These are phyloP conservation scores for Populus deltoides DNA, from an alignment of 345 rosid genomes.

Conservation along the genomic window DNA sequence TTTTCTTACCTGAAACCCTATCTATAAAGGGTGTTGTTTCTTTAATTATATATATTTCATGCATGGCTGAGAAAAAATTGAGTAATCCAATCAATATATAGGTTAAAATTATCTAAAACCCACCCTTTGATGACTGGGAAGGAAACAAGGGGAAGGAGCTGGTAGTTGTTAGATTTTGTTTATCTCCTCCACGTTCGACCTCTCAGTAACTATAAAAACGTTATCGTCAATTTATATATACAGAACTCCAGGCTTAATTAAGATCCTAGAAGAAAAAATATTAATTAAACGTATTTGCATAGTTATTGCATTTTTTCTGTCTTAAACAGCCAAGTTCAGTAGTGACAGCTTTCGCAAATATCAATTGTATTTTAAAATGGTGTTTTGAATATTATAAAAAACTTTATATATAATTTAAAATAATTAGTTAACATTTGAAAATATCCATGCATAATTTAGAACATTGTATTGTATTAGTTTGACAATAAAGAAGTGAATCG, in stretches of 20 bases:
- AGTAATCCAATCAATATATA: neutral
- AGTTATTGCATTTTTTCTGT: neutral
- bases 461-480: too few species aligned
- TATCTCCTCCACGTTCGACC: neutral
- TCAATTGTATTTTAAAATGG: too few species aligned
- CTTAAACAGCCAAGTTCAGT: neutral
- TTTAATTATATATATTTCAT: neutral
- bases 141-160: neutral
- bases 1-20: neutral
- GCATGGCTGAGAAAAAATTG: neutral
- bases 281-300: neutral
- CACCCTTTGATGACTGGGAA: neutral
- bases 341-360: too few species aligned
- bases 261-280: neutral
- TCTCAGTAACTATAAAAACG: neutral
- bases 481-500: too few species aligned
- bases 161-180: neutral
- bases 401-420: too few species aligned
- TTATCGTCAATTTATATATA: neutral
- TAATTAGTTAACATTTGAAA: too few species aligned
- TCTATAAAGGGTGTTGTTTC: neutral
- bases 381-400: too few species aligned
- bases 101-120: neutral
- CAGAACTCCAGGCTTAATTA: neutral
- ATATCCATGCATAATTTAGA: too few species aligned